Evolutionary conservation across 768 basidiomycete species (phyloP), one percentile per base, ranked within the genome.

Genomic region (Amanita inopinata): DNA sequence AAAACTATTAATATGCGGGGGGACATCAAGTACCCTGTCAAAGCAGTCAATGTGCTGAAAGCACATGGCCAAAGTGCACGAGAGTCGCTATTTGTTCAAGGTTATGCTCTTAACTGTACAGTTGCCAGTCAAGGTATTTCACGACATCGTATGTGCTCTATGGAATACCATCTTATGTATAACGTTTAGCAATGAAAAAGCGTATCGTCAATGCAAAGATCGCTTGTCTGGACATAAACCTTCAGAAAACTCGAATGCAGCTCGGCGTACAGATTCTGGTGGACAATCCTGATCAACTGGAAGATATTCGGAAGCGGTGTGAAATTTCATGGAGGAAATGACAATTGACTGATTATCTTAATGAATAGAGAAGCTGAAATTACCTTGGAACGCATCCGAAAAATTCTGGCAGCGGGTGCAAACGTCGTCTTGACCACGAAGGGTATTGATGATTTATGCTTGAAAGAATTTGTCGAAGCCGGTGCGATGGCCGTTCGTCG

Each of bases 391-490:
- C 76, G 92, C 41, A 85, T 98, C 51, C 80, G 90, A 49, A 98
- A 98, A 70, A 93, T 98, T 53, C 71, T 99, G 47, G 91, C 83
- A 3, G 75, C 94, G 10, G 96, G 96, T 24, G 96, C 96, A 23
- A 98, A 98, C 56, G 96, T 98, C 47, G 80, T 98, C 31, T 65
- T 98, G 43, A 99, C 96, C 10, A 97, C 96, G 9, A 98, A 98
- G 62, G 96, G 96, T 27, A 99, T 98, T 52, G 96, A 99, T 54
- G 96, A 99, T 58, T 71, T 98, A 12, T 97, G 92, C 61, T 66
- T 98, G 53, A 99, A 99, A 60, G 96, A 98, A 64, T 99, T 98
- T 53, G 88, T 98, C 35, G 96, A 99, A 63, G 93, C 92, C 14
- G 96, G 96, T 30, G 94, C 94, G 1, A 98, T 98, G 86, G 96